These are phyloP conservation scores for Solanum sejunctum DNA, from an alignment of 257 asterid species.

Conservation along the genomic window DNA sequence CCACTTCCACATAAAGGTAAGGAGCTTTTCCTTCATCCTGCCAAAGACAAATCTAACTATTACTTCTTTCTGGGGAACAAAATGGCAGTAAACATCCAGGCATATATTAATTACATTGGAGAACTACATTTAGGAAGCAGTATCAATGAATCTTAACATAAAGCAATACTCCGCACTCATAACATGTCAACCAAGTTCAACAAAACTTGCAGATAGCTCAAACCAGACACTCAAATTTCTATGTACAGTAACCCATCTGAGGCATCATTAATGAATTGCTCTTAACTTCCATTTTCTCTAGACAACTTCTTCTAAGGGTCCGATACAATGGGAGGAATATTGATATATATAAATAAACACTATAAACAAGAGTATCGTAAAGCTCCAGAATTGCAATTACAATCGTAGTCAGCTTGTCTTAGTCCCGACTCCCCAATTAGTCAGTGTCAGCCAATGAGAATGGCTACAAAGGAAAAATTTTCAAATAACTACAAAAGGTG, in stretches of 20 bases:
- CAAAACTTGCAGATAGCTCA: background rate
- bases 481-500: background rate
- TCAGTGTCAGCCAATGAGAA: background rate
- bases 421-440: background rate
- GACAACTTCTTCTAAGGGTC: background rate
- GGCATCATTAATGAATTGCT: background rate
- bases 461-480: background rate
- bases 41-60: conserved; percentile 14
- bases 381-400: background rate
- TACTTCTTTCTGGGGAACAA: background rate
- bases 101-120: background rate
- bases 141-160: background rate
- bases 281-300: background rate
- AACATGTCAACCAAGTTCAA: background rate
- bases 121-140: background rate
- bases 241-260: background rate
- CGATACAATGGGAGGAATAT: background rate
- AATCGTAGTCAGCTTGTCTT: background rate
- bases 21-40: conserved; percentile 97
- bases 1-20: conserved; percentile 73
- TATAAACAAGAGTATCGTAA: background rate
- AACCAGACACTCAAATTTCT: background rate
- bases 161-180: background rate
- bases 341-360: background rate
- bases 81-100: background rate